A percentile compares a stretch with the other conserved stretches of the same genome.
Evolutionary conservation across 768 basidiomycete genomes (phyloP).

Genomic region (Leccinum uliginosum): DNA sequence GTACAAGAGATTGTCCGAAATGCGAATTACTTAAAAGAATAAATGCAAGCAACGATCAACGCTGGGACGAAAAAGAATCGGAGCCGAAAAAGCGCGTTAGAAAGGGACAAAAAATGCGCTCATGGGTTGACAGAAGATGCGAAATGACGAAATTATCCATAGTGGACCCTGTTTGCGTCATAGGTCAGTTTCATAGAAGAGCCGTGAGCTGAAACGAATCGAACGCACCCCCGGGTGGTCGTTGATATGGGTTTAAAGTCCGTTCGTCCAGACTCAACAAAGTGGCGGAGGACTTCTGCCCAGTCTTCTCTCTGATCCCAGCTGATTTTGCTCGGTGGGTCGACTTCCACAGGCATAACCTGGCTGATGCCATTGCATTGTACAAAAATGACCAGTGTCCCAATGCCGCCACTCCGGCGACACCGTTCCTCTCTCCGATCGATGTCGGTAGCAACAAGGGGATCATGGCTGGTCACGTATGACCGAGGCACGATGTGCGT

Average conservation of each 20-base stretch:
- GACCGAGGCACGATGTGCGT: constrained; percentile 70
- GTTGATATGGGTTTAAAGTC: constrained; percentile 85
- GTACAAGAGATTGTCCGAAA: constrained; percentile 26
- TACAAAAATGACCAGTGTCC: constrained; percentile 68
- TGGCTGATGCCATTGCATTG: constrained; percentile 74
- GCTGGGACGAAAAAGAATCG: constrained; percentile 9
- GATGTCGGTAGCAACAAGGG: constrained; percentile 71
- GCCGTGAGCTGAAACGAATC: background rate
- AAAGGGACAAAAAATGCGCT: constrained; percentile 11
- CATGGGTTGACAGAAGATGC: background rate
- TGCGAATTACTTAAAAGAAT: constrained; percentile 19
- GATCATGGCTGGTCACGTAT: constrained; percentile 62
- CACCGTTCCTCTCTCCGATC: constrained; percentile 77
- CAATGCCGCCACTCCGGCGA: constrained; percentile 70
- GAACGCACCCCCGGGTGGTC: constrained; percentile 64
- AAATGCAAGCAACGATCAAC: constrained; percentile 29
- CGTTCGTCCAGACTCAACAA: constrained; percentile 65
- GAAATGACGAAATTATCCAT: constrained; percentile 32
- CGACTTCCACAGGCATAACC: constrained; percentile 85
- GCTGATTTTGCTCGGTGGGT: constrained; percentile 68
- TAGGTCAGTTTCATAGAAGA: constrained; percentile 4
- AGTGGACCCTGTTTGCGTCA: constrained; percentile 34
- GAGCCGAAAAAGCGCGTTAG: background rate
- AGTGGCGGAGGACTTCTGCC: constrained; percentile 63
- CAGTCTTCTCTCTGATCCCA: constrained; percentile 79